A percentile compares a stretch with the other conserved stretches of the same genome.
Conservation (phyloP, 805 yeast species). For the Candida ovalis region DNA sequence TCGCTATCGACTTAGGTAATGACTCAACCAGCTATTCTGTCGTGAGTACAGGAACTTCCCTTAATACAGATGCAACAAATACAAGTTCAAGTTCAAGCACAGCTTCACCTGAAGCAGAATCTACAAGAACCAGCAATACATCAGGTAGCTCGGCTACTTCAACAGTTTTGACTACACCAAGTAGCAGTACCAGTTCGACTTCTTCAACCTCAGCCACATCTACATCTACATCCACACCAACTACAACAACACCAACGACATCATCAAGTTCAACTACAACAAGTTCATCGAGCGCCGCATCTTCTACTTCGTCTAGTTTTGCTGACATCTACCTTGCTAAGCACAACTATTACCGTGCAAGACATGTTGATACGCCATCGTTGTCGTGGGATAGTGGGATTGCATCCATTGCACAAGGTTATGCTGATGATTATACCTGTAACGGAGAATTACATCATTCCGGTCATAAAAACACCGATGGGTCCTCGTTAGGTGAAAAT, state of each 20-base stretch:
- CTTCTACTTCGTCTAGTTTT: conserved; percentile 29
- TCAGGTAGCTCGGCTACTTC: conserved; percentile 10
- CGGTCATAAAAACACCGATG: conserved; percentile 39
- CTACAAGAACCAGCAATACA: conserved; percentile 14
- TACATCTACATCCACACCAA: conserved; percentile 20
- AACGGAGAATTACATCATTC: conserved; percentile 59
- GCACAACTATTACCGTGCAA: conserved; percentile 57
- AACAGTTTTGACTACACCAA: conserved; percentile 7
- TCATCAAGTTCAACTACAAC: conserved; percentile 20
- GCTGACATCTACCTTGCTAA: conserved; percentile 46
- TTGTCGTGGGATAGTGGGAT: conserved; percentile 54
- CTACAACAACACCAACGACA: conserved; percentile 23
- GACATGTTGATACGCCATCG: conserved; percentile 43
- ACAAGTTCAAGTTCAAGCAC: conserved; percentile 15
- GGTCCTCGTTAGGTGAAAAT: conserved; percentile 66
- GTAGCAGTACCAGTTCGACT: conserved; percentile 24
- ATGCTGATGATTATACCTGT: conserved; percentile 55
- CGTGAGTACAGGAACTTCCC: background rate
- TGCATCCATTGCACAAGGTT: conserved; percentile 51
- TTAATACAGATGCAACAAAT: background rate
- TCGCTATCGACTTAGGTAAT: conserved; percentile 1
- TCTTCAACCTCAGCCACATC: conserved; percentile 20
- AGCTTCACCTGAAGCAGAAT: conserved; percentile 9
- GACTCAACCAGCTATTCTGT: background rate
- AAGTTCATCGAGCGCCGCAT: conserved; percentile 16